Evolutionary conservation across 1,139 yeast species (phyloP), one percentile per base, ranked within the genome.

Genomic region (Saccharomyces hybrid): DNA sequence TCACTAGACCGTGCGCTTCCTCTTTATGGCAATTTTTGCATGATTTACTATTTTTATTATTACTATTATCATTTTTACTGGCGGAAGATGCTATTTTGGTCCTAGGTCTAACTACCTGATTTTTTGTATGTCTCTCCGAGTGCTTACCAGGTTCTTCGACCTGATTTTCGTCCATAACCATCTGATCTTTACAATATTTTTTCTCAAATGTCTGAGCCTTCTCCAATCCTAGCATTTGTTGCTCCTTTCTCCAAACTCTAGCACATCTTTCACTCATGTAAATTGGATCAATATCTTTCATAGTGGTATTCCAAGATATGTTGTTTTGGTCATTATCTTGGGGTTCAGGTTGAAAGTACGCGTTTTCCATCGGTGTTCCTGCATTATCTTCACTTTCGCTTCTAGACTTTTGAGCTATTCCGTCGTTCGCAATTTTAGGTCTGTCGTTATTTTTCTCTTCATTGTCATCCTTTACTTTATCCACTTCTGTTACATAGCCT

Each of bases 201-300:
- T 13, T 38, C 6, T 19, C 25, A 38, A 38, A 38, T 11, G 25
- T 9, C 19, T 5, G 16, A 38, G 44, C 23, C 25, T 19, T 9
- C 19, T 38, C 44, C 44, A 38, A 38, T 16, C 44, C 44, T 13
- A 38, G 25, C 26, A 38, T 38, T 38, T 38, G 44, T 13, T 38
- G 44, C 44, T 38, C 44, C n/a, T 38, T 38, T 38, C 44, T 38
- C 44, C 44, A 38, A 38, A 38, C 44, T 8, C 44, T 38, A 19
- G 13, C 25, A 19, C 44, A 38, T 19, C 16, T 11, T 16, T 38
- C 44, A 9, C 11, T 38, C 44, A 38, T 38, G n/a, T 19, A 16
- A 19, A 38, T 11, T 38, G 44, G 44, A 38, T 38, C 44, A 16
- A 38, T 38, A 38, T 38, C 44, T 19, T 13, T 25, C 44, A 38